Evolutionary conservation across 352 stramenopile species (phyloP).

Genomic region (Phytopythium chamaehyphon): DNA sequence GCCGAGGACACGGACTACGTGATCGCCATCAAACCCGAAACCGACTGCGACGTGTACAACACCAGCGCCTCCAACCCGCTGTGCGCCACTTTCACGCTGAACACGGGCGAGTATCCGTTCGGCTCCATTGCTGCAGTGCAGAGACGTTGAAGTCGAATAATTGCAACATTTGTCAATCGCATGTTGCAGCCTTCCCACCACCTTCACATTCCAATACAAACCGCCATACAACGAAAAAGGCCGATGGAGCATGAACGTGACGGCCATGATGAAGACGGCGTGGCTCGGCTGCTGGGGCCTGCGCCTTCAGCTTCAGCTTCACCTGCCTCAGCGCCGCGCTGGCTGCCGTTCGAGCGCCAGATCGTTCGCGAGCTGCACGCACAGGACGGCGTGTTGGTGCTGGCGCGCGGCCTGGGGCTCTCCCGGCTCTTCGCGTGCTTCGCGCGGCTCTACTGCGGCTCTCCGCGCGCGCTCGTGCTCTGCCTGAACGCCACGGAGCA

Average conservation of each 20-base stretch:
- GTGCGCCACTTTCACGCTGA: constrained; percentile 35
- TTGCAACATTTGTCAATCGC: too few species aligned
- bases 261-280: neutral
- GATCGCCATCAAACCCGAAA: constrained; percentile 57
- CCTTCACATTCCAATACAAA: neutral
- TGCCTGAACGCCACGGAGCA: constrained; percentile 92
- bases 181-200: too few species aligned
- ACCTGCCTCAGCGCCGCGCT: constrained; percentile 28
- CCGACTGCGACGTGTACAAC: constrained; percentile 62
- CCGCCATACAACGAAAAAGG: too few species aligned
- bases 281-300: neutral
- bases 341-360: constrained; percentile 70
- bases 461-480: constrained; percentile 79
- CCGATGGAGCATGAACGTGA: too few species aligned
- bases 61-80: constrained; percentile 17
- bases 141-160: too few species aligned
- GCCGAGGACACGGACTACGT: constrained; percentile 65
- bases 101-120: constrained; percentile 8
- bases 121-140: neutral
- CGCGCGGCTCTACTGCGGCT: constrained; percentile 85
- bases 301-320: neutral
- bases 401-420: constrained; percentile 91
- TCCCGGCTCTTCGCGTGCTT: constrained; percentile 87
- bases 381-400: constrained; percentile 91
- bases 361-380: constrained; percentile 65